Evolutionary conservation across 306 rosid species (phyloP), one percentile per base, ranked within the genome.

Genomic region (Styphnolobium japonicum): DNA sequence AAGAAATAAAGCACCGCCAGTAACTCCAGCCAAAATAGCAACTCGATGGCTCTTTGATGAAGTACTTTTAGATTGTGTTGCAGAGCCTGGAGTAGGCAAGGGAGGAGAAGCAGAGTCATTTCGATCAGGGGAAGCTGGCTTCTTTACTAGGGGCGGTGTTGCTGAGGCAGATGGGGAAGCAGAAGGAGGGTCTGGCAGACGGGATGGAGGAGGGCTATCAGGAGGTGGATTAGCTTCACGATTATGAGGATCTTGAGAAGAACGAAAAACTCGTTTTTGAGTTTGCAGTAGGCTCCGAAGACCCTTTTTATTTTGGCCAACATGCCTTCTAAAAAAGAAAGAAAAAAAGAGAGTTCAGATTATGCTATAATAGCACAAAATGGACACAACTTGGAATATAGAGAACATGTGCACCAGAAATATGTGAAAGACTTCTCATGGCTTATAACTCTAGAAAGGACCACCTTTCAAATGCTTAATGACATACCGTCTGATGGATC

Each of bases 401-500:
- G 67, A n/a, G 37, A 66, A 58, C 52, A 9, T 36, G 18, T 52
- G 57, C 80, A 85, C 25, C 49, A 45, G 36, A 49, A 57, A 71
- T 22, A 29, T 75, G 43, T 23, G 53, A 65, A 55, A 73, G 40
- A 71, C 14, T 74, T 40, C 55, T 67, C 60, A 65, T 74, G 63
- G 49, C 40, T 36, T 49, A 37, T 29, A 73, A 49, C 27, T 15
- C 57, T 19, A 8, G 51, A 65, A 31, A 62, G 40, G 46, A 55
- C 1, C 65, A 25, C 75, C 62, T 68, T 82, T 76, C 74, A 80
- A 71, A 64, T 76, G 83, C 79, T 66, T 73, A 69, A 43, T 39
- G 27, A 75, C 89, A 77, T 87, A 95, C 99, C 90, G 3, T 71
- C 64, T 71, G 72, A 45, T 53, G 39, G 80, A 46, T 75, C 80